Base-by-base conservation (phyloP, 1,139 yeast genomes). In the Saccharomyces hybrid region DNA sequence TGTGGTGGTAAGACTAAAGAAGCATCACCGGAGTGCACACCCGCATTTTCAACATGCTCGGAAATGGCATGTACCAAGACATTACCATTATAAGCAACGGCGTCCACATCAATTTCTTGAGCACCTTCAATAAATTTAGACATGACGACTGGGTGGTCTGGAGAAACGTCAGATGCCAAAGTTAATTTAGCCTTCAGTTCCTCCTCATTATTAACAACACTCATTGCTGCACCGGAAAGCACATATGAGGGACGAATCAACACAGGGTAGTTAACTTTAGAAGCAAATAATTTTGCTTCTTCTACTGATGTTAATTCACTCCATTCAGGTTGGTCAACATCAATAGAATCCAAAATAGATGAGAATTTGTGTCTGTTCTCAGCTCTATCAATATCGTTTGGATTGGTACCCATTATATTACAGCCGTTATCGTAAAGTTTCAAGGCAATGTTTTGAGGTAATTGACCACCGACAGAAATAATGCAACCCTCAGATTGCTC, bases 321-420 rank as follows among this genome's bases (percentile, higher is more conserved):
- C 99, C 99, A 93, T 60, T 88, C 86, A 47, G 99, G 99, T 78
- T 93, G 99, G 73, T 90, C 98, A 64, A 93, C 88, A 41, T 83
- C 83, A 70, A 93, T 88, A 50, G 93, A 83, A 71, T 93, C 99
- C 70, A 93, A 80, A 66, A 93, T 91, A 58, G 89, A 87, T 31
- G 98, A 91, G 75, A 93, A 93, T 78, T 93, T 91, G 77, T 93
- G 97, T 78, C 99, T 88, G 75, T 93, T 96, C 78, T 93, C 99
- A 55, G 99, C 99, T 71, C 84, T 85, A 75, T 93, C 99, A 68
- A 93, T 93, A 72, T 89, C 96, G 71, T 83, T 87, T 52, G 99
- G 99, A 69, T 88, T 80, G 52, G 99, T 93, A 70, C 99, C 99
- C 61, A 93, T 78, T 50, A 93, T 88, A 58, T 85, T 85, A 66